Conservation (phyloP, 352 stramenopile species). For the Pythium monospermum region DNA sequence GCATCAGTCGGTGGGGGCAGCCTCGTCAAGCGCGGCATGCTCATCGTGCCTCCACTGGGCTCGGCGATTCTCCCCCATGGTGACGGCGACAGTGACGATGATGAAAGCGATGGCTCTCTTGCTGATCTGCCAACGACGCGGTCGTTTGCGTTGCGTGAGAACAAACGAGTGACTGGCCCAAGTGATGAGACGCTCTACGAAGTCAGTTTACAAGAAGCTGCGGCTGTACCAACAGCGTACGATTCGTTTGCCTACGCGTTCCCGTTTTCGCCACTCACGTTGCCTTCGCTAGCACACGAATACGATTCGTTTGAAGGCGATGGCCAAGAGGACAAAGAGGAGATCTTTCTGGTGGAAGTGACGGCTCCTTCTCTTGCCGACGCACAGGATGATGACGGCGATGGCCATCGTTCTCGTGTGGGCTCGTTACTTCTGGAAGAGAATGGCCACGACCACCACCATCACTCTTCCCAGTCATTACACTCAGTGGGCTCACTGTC, state of each 20-base stretch:
- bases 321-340: no score
- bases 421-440: conserved; percentile 15
- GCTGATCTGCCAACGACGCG: no score
- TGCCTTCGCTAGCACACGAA: conserved; percentile 1
- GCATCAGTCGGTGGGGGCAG: neutral
- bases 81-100: neutral
- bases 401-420: conserved; percentile 5
- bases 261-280: conserved; percentile 6
- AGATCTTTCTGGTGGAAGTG: conserved; percentile 3
- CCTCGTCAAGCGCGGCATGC: conserved; percentile 28
- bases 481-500: conserved; percentile 14
- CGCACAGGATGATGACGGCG: conserved; percentile 3
- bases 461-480: no score
- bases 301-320: conserved; percentile 20
- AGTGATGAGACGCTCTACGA: conserved; percentile 6
- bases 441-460: conserved; percentile 15
- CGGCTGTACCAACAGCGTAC: conserved; percentile 6
- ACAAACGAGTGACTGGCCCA: neutral
- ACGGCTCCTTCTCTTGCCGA: conserved; percentile 2
- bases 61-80: conserved; percentile 25
- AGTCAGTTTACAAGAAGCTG: neutral
- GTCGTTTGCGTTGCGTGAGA: conserved; percentile 6
- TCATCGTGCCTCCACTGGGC: conserved; percentile 30
- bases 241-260: conserved; percentile 18
- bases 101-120: neutral